Percentiles rank a stretch among this genome's conserved stretches.
phyloP scores from a whole-genome alignment of 1,284 basidiomycete species.

The Crepidotus sp. region DNA sequence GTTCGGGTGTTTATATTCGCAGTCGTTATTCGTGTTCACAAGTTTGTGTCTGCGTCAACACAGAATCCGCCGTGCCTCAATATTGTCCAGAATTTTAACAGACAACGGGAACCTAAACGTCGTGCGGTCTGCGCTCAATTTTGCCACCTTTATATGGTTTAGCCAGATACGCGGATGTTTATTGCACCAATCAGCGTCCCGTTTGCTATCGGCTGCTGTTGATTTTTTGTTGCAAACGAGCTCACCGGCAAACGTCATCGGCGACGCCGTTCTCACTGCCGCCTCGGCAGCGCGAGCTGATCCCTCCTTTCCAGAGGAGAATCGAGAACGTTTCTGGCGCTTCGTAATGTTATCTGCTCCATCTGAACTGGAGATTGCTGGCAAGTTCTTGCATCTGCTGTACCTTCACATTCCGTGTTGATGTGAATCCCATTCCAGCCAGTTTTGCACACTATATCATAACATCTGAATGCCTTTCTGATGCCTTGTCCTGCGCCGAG shows the following conservation, averaged over 20 bases:
- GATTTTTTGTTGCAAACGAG: constrained; percentile 19
- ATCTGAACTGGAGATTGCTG: constrained; percentile 27
- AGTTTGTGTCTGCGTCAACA: constrained; percentile 2
- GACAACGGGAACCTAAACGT: constrained; percentile 4
- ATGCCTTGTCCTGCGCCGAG: constrained; percentile 37
- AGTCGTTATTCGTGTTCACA: constrained; percentile 9
- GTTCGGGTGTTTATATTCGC: neutral
- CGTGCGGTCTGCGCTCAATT: constrained; percentile 22
- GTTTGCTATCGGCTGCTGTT: constrained; percentile 24
- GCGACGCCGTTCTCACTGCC: constrained; percentile 25
- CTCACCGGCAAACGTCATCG: constrained; percentile 18
- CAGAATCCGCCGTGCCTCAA: constrained; percentile 10
- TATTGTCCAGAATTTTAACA: constrained; percentile 18
- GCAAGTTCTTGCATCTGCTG: constrained; percentile 21
- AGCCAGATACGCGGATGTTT: constrained; percentile 20
- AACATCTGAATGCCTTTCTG: constrained; percentile 21
- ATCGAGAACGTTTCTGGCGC: constrained; percentile 22
- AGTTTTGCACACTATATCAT: constrained; percentile 43
- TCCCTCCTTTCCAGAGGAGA: constrained; percentile 9
- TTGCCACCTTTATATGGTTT: constrained; percentile 29
- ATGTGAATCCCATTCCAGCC: constrained; percentile 28
- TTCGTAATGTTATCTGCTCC: constrained; percentile 22
- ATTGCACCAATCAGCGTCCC: constrained; percentile 19
- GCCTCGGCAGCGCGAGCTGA: constrained; percentile 22
- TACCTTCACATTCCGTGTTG: neutral